Evolutionary conservation across 495 filamentous ascomycete genomes (phyloP), one percentile per base, ranked within the genome.

Genomic region (Penicillium arizonense): DNA sequence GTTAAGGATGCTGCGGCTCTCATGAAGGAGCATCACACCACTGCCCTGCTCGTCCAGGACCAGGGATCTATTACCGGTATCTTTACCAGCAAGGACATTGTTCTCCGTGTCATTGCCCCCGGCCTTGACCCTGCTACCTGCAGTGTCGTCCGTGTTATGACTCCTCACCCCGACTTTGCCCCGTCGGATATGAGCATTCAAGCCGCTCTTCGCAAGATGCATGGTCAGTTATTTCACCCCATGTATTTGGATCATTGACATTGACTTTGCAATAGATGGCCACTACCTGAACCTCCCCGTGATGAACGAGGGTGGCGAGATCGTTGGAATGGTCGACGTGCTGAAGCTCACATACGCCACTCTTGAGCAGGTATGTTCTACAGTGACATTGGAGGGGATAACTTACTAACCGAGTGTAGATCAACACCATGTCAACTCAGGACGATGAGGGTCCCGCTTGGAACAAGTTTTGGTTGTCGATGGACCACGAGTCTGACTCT

Each of bases 131-230:
- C 94, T 43, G 83, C 84, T 10, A 97, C 87, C 53, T 97, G 95
- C 78, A 97, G 93, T 63, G 94, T 98, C 44, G 91, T 97, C 39
- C 85, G 94, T 51, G 94, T 98, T 48, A 98, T 98, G 94, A 98
- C 94, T 14, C 94, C 94, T 49, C 94, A 98, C 68, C 94, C 94
- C 8, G 94, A 98, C 62, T 98, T 98, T 79, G 94, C 94, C 48
- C 94, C 94, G 11, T 87, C 92, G 75, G 93, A 97, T 72, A 97
- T 97, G 95, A 97, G 83, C 71, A 98, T 98, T 63, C 94, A 98
- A 72, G 90, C 93, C 50, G 94, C 94, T 64, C 82, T 98, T 38
- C 86, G 94, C 52, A 98, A 97, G 78, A 98, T 98, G 94, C 94
- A 98, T 72, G 91, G 91, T 95, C 65, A 76, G 88, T 69, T 52